Evolutionary conservation across 75 land plant species (phyloP).

Genomic region (Pinus taeda): DNA sequence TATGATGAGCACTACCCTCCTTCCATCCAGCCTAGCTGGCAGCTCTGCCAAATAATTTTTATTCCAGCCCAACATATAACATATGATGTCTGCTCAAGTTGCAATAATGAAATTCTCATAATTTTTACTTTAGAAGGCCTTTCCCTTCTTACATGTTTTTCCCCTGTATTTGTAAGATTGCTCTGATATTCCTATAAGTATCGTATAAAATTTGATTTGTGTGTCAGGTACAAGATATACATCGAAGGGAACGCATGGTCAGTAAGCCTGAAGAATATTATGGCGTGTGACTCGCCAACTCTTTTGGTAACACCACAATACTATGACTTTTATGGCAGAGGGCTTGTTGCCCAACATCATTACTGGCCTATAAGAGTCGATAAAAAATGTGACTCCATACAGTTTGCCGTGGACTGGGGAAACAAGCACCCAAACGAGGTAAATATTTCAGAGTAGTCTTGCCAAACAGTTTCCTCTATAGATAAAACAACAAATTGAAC

Average conservation of each 20-base stretch:
- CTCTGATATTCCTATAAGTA: no score
- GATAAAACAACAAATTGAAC: neutral
- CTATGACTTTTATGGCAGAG: conserved; percentile 25
- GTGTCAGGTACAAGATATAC: conserved; percentile 67
- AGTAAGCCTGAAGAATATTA: conserved; percentile 71
- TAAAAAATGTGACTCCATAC: conserved; percentile 54
- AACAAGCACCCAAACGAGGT: conserved; percentile 47
- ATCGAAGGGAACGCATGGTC: conserved; percentile 77
- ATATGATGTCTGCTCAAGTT: no score
- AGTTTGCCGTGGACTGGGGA: conserved; percentile 19
- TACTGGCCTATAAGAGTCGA: conserved; percentile 57
- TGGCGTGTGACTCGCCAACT: conserved; percentile 70
- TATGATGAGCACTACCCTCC: no score
- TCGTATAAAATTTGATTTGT: no score
- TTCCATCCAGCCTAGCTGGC: no score
- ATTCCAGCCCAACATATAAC: no score
- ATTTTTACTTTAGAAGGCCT: no score
- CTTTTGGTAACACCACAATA: conserved; percentile 35
- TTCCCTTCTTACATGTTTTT: no score
- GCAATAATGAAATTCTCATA: no score
- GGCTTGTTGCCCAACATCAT: conserved; percentile 45
- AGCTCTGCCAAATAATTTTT: no score
- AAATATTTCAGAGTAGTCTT: neutral
- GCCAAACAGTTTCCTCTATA: no score
- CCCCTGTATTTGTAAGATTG: no score